Conservation (phyloP, 1,284 basidiomycete genomes). For the Irpex lacteus region DNA sequence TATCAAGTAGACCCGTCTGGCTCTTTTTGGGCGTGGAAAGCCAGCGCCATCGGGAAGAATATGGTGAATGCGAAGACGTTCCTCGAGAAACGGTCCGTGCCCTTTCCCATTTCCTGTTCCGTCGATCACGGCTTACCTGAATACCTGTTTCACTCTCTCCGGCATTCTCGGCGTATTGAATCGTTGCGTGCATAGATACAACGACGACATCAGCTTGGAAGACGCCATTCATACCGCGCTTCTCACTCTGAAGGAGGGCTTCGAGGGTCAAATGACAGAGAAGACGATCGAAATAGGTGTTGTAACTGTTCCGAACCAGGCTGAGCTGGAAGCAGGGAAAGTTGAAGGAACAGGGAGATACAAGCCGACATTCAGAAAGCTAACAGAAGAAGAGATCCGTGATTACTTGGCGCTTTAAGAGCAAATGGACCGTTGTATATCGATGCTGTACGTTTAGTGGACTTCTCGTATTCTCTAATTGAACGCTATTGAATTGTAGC, state of each 20-base stretch:
- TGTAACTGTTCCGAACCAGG: constrained; percentile 80
- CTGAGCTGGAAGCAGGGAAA: constrained; percentile 73
- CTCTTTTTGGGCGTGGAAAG: constrained; percentile 99
- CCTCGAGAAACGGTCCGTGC: constrained; percentile 88
- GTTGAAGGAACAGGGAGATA: constrained; percentile 73
- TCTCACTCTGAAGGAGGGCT: constrained; percentile 97
- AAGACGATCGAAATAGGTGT: constrained; percentile 99
- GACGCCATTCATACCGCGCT: constrained; percentile 99
- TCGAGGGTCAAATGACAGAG: constrained; percentile 99
- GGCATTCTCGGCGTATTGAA: background rate
- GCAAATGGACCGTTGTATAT: constrained; percentile 7
- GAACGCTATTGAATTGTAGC: constrained; percentile 3
- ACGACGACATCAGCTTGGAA: constrained; percentile 98
- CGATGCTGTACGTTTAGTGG: constrained; percentile 13
- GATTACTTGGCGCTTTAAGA: constrained; percentile 84
- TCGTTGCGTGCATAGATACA: constrained; percentile 64
- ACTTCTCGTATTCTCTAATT: constrained; percentile 13
- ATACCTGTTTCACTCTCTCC: background rate
- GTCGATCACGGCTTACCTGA: background rate
- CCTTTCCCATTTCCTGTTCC: constrained; percentile 7
- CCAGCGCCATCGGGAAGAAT: constrained; percentile 99
- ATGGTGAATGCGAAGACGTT: constrained; percentile 99
- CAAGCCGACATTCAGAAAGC: constrained; percentile 88
- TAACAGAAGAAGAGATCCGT: constrained; percentile 91
- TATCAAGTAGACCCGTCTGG: constrained; percentile 99